These are phyloP conservation scores for Paramecium biaurelia DNA, from an alignment of 73 alveolate species.

Conservation along the genomic window DNA sequence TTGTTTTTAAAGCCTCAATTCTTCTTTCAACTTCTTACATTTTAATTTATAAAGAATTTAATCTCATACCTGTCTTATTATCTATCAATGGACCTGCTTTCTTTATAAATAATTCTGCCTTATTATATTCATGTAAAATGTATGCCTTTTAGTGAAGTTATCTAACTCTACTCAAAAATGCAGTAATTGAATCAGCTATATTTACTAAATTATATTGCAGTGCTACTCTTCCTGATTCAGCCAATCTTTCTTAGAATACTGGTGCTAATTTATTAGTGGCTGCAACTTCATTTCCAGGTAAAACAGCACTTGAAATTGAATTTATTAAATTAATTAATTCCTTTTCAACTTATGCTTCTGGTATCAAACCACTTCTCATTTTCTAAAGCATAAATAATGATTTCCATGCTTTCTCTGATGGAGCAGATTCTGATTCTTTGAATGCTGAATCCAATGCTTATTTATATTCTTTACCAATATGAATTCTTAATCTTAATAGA, in stretches of 20 bases:
- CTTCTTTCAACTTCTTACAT: slow-evolving; percentile 90
- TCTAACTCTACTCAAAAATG: slow-evolving; percentile 74
- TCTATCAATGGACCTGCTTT: slow-evolving; percentile 80
- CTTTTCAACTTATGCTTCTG: slow-evolving; percentile 97
- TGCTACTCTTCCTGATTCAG: slow-evolving; percentile 92
- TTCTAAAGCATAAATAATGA: slow-evolving; percentile 87
- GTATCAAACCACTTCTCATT: slow-evolving; percentile 93
- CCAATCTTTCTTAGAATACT: slow-evolving; percentile 79
- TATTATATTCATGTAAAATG: slow-evolving; percentile 82
- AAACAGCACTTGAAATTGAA: slow-evolving; percentile 88
- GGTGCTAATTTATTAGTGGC: slow-evolving; percentile 72
- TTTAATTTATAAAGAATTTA: slow-evolving; percentile 72
- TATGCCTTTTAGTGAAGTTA: slow-evolving; percentile 79
- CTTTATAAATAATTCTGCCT: slow-evolving; percentile 83
- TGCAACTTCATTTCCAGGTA: slow-evolving; percentile 78
- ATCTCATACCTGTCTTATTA: slow-evolving; percentile 87
- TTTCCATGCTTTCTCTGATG: slow-evolving; percentile 86
- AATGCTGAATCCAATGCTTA: slow-evolving; percentile 91
- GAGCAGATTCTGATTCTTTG: slow-evolving; percentile 96
- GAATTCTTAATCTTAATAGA: slow-evolving; percentile 92
- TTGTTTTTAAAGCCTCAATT: slow-evolving; percentile 92
- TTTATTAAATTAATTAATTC: slow-evolving; percentile 93
- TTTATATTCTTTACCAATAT: slow-evolving; percentile 95
- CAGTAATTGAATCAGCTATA: slow-evolving; percentile 79
- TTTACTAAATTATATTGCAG: slow-evolving; percentile 75